Conservation (phyloP, 257 asterid species). For the Petunia secreta region DNA sequence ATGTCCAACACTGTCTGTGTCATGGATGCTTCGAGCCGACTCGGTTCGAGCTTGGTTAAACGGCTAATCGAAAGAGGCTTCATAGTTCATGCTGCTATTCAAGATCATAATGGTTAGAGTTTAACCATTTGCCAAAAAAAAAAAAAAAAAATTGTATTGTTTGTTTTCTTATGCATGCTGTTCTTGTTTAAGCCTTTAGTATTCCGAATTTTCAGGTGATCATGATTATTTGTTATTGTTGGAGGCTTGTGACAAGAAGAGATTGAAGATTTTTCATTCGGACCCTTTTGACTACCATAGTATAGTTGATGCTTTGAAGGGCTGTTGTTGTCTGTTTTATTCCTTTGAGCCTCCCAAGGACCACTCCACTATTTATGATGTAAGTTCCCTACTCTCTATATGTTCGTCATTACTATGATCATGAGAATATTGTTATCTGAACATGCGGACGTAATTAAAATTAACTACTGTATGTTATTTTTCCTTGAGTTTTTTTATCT, state of each 20-base stretch:
- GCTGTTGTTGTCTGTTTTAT: slow-evolving; percentile 78
- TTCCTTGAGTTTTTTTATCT: no score
- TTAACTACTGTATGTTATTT: no score
- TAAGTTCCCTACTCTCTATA: slow-evolving; percentile 33
- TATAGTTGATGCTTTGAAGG: slow-evolving; percentile 75
- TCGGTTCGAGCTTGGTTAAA: slow-evolving; percentile 71
- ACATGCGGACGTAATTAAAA: no score
- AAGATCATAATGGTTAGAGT: slow-evolving; percentile 43
- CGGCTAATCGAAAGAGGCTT: slow-evolving; percentile 73
- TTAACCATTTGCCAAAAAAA: no score
- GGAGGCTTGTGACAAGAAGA: slow-evolving; percentile 19
- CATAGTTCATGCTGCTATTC: slow-evolving; percentile 89
- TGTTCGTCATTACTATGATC: no score
- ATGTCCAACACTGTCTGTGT: slow-evolving; percentile 60
- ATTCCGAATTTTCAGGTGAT: not conserved
- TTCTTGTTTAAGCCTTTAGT: not conserved
- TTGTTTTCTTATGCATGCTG: not conserved
- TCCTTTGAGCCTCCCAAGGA: slow-evolving; percentile 75
- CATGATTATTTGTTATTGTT: slow-evolving; percentile 45
- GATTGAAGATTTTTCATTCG: slow-evolving; percentile 58
- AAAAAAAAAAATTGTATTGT: no score
- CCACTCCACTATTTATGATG: slow-evolving; percentile 69
- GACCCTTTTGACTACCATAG: slow-evolving; percentile 93
- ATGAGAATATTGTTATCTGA: no score
- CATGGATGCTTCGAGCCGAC: slow-evolving; percentile 74